Conservation (phyloP, 2,329 filamentous ascomycete species). For the Trichoderma gracile region DNA sequence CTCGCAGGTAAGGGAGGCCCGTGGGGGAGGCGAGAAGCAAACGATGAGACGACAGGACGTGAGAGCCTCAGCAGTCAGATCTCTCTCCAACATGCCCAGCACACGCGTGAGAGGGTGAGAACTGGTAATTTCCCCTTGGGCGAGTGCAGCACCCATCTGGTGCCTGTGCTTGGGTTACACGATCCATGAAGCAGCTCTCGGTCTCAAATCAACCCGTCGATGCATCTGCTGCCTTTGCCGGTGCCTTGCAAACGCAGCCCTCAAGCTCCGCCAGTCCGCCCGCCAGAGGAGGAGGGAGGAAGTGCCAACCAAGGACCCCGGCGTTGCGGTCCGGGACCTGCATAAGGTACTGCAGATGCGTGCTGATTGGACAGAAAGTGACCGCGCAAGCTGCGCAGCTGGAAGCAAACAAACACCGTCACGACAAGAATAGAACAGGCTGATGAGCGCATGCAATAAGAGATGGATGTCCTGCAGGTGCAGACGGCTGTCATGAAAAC, state of each 20-base stretch:
- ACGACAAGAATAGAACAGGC: not conserved
- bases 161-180: slow-evolving; percentile 21
- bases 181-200: not conserved
- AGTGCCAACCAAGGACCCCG: not conserved
- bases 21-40: not conserved
- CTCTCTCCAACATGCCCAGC: slow-evolving; percentile 5
- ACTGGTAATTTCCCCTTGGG: not conserved
- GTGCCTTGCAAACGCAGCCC: not conserved
- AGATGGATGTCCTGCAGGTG: too few species aligned
- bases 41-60: not conserved
- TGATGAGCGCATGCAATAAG: too few species aligned
- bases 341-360: slow-evolving; percentile 1
- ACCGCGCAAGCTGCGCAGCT: not conserved
- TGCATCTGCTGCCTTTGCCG: not conserved
- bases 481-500: too few species aligned
- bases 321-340: not conserved
- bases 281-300: not conserved
- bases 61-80: not conserved
- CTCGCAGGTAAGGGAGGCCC: slow-evolving; percentile 4
- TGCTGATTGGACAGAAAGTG: slow-evolving; percentile 1
- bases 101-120: slow-evolving; percentile 10
- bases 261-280: not conserved
- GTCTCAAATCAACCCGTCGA: not conserved
- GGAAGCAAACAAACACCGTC: not conserved
- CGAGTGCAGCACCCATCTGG: not conserved